Base-by-base conservation (phyloP, 768 basidiomycete species). In the Mycena vulgaris region DNA sequence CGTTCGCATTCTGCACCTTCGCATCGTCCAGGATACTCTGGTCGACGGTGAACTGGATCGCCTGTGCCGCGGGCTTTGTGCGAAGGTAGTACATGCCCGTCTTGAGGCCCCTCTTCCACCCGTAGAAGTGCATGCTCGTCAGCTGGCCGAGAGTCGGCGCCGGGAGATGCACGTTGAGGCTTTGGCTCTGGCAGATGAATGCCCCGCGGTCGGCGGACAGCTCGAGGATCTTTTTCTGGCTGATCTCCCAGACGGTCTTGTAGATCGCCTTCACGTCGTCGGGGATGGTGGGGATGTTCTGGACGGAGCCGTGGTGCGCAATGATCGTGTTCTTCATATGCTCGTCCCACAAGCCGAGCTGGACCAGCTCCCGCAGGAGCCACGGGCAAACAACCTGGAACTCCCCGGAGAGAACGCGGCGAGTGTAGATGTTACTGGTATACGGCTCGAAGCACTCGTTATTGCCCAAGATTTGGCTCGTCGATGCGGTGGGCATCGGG, bases 391-490 rank as follows among this genome's bases (percentile, higher is more conserved):
- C 94, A 66, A 95, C 86, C 80, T 94, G 93, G 89, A 95, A 95
- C 82, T 95, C 94, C 57, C 93, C 93, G 31, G 93, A 91, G 33
- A 94, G 87, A 25, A 95, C 93, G 72, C 93, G 92, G 31, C 93
- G 92, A 52, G 92, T 93, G 81, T 95, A 95, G 75, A 95, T 92
- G 82, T 94, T 95, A 75, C 92, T 93, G 42, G 93, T 95, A 81
- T 94, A 94, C 0, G 93, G 93, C 81, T 95, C 93, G 78, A 95
- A 94, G 81, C 93, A 94, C 78, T 95, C 93, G 80, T 94, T 95
- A 84, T 89, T 89, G 49, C 93, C 93, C 42, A 95, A 84, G 72
- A 95, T 95, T 80, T 95, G 94, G 74, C 90, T 91, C 3, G 93
- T 95, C 27, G 92, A 93, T 8, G 93, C 94, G 21, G 94, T 95